Percentiles rank a stretch among this genome's conserved stretches.
phyloP scores from a whole-genome alignment of 2,329 filamentous ascomycete genomes.

The Cladophialophora immunda region DNA sequence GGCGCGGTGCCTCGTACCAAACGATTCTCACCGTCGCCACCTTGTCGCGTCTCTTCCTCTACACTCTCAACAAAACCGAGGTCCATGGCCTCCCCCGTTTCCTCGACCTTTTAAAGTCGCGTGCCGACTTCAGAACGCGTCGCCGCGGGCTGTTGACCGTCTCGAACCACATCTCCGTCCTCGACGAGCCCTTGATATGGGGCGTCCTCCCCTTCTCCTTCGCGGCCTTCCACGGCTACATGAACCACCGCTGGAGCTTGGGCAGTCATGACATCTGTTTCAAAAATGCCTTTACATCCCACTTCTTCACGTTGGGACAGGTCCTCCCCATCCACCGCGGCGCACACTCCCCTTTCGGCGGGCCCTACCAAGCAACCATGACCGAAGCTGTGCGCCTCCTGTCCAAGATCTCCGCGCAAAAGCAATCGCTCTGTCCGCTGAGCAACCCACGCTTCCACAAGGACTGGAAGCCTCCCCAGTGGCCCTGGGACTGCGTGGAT shows the following conservation, averaged over 20 bases:
- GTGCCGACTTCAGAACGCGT: slow-evolving; percentile 71
- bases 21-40: slow-evolving; percentile 77
- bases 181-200: slow-evolving; percentile 96
- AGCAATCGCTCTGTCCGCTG: slow-evolving; percentile 33
- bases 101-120: slow-evolving; percentile 75
- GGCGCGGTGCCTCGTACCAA: slow-evolving; percentile 76
- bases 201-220: slow-evolving; percentile 82
- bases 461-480: slow-evolving; percentile 57
- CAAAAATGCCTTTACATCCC: slow-evolving; percentile 72
- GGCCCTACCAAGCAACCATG: slow-evolving; percentile 89
- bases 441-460: slow-evolving; percentile 29
- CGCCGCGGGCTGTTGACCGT: slow-evolving; percentile 88
- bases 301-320: slow-evolving; percentile 90
- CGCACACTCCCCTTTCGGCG: slow-evolving; percentile 79
- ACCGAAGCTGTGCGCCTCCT: slow-evolving; percentile 85
- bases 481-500: slow-evolving; percentile 59
- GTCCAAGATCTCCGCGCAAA: slow-evolving; percentile 63
- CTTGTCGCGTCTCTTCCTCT: slow-evolving; percentile 77
- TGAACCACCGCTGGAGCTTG: slow-evolving; percentile 84
- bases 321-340: slow-evolving; percentile 87
- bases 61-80: slow-evolving; percentile 65
- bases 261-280: slow-evolving; percentile 97
- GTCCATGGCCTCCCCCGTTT: slow-evolving; percentile 80
- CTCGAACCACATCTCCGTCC: slow-evolving; percentile 87
- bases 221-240: slow-evolving; percentile 68